Evolutionary conservation across 2,329 filamentous ascomycete genomes (phyloP), one percentile per base, ranked within the genome.

Genomic region (Botrytis pseudocinerea): DNA sequence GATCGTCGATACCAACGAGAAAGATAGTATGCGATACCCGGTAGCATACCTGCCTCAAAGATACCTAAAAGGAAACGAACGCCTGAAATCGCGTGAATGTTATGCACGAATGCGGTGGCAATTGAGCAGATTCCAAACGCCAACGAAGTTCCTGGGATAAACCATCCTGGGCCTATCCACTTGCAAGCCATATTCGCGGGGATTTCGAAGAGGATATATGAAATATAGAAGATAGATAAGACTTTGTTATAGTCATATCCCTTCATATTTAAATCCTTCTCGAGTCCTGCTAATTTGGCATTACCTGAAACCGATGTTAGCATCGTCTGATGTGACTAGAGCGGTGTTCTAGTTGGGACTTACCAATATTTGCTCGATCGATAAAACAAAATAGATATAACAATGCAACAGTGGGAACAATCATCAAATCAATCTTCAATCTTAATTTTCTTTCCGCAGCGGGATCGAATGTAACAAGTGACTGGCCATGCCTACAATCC

Each of bases 361-460:
- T 78, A 90, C 90, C 91, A 54, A 93, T 91, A 75, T 93, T 93
- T 38, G 91, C 89, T n/a, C 91, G 86, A 77, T 93, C 91, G 75
- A 93, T 92, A 81, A 92, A 93, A 82, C 90, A 92, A 78, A 93
- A 92, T 0, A 93, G 85, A 77, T 93, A 93, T 5, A 93, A 82
- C 0, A 92, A 73, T 0, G 90, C 83, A 0, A 92, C 90, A 0
- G 89, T 91, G 0, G 91, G 91, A 0, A 93, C 84, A 62, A 92
- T 87, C 77, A 84, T 87, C 9, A 91, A 76, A 77, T 93, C 91
- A 65, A 93, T 89, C 80, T 93, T 93, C 78, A 82, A 82, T 12
- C 89, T 84, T 38, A 93, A 83, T 69, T 83, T 85, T 12, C 84
- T 80, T 78, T 92, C 91, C 2, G 87, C 88, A 42, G 81, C 84